A percentile compares a stretch with the other conserved stretches of the same genome.
These are phyloP conservation scores for Pseudocercospora pini-densiflorae DNA, from an alignment of 2,329 filamentous ascomycete species.

Conservation along the genomic window DNA sequence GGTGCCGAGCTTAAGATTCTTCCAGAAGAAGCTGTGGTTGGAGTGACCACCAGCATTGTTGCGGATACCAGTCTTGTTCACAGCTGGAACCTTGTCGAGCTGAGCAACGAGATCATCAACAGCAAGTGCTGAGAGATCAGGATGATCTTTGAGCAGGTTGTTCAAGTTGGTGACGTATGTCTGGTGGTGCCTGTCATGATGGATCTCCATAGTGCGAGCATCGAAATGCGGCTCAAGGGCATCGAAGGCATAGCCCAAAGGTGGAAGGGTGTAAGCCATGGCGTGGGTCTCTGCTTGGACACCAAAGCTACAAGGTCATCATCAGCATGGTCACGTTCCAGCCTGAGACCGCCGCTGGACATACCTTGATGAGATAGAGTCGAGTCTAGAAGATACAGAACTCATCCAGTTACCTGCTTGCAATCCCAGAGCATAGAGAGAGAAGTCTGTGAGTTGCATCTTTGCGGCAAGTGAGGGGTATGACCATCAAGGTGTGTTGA, in stretches of 20 bases:
- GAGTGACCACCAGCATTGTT: slow-evolving; percentile 93
- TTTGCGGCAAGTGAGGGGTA: slow-evolving; percentile 20
- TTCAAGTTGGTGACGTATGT: slow-evolving; percentile 80
- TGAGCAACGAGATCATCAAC: slow-evolving; percentile 52
- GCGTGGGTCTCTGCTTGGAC: slow-evolving; percentile 20
- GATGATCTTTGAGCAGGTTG: slow-evolving; percentile 64
- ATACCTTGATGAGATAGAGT: slow-evolving; percentile 30
- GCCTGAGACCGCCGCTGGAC: slow-evolving; percentile 3
- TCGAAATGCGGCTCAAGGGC: slow-evolving; percentile 76
- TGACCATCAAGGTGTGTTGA: slow-evolving; percentile 31
- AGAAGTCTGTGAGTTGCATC: slow-evolving; percentile 36
- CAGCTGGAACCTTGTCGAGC: slow-evolving; percentile 62
- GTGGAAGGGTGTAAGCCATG: slow-evolving; percentile 37
- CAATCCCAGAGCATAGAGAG: slow-evolving; percentile 29
- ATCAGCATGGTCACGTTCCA: not conserved
- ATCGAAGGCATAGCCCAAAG: slow-evolving; percentile 48
- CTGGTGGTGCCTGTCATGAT: slow-evolving; percentile 79
- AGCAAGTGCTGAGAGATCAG: slow-evolving; percentile 53
- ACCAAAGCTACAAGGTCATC: slow-evolving; percentile 20
- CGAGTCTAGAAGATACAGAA: slow-evolving; percentile 34
- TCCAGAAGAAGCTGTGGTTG: slow-evolving; percentile 94
- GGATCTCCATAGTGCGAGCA: slow-evolving; percentile 78
- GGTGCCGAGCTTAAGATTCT: slow-evolving; percentile 70
- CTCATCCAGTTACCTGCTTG: slow-evolving; percentile 32
- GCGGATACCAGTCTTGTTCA: slow-evolving; percentile 72